Conservation (phyloP, 805 yeast species). For the Yamadazyma sp. region DNA sequence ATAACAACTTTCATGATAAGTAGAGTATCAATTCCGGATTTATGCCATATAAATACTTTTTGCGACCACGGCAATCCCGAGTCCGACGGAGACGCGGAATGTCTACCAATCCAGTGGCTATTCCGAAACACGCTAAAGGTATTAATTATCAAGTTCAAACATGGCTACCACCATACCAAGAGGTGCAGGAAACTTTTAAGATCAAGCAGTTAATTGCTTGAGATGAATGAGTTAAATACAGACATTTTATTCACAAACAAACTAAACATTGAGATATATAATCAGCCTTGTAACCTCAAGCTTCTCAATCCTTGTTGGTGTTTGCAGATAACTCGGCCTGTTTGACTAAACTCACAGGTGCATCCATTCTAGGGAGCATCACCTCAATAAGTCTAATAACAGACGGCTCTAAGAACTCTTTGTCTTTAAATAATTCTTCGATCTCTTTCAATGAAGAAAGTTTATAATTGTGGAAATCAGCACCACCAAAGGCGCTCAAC, state of each 20-base stretch:
- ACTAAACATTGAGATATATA: no score
- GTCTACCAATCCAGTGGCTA: no score
- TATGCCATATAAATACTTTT: background rate
- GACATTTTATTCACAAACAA: no score
- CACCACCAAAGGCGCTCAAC: slow-evolving; percentile 32
- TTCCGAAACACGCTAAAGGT: background rate
- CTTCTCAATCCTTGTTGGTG: slow-evolving; percentile 22
- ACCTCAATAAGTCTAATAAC: slow-evolving; percentile 37
- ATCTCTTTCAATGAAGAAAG: slow-evolving; percentile 29
- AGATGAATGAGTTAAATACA: no score
- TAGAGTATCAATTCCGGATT: no score
- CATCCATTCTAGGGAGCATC: slow-evolving; percentile 38
- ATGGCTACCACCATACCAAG: no score
- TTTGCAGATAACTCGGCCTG: slow-evolving; percentile 34
- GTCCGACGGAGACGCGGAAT: slow-evolving; percentile 1
- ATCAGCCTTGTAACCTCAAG: no score
- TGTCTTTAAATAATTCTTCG: slow-evolving; percentile 24
- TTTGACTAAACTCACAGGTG: slow-evolving; percentile 35
- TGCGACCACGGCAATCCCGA: slow-evolving; percentile 1
- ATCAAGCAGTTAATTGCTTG: no score
- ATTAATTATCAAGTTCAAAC: no score
- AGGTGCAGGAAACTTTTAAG: no score
- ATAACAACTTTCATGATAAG: slow-evolving; percentile 22
- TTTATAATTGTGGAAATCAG: slow-evolving; percentile 25
- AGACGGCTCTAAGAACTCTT: slow-evolving; percentile 28